A percentile compares a stretch with the other conserved stretches of the same genome.
phyloP scores from a whole-genome alignment of 2,329 filamentous ascomycete species.

The Diaporthe australafricana region DNA sequence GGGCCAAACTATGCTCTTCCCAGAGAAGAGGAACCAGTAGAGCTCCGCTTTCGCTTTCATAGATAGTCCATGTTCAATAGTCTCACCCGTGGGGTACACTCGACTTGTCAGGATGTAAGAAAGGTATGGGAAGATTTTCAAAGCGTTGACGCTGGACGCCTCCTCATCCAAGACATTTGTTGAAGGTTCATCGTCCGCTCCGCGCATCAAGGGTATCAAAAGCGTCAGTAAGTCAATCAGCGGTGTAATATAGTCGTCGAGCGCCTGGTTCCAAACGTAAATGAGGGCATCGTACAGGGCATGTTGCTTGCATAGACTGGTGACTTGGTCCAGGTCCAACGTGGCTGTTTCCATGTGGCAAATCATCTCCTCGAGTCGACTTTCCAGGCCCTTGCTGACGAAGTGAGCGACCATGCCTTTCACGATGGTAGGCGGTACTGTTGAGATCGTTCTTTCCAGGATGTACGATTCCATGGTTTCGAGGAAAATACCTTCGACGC shows the following conservation, averaged over 20 bases:
- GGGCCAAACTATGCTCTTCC: constrained; percentile 81
- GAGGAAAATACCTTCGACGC: constrained; percentile 80
- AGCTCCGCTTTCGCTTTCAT: constrained; percentile 85
- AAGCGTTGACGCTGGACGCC: constrained; percentile 75
- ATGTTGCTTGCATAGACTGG: constrained; percentile 89
- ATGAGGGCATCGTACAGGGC: constrained; percentile 94
- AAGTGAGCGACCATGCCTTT: constrained; percentile 89
- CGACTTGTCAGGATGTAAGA: constrained; percentile 91
- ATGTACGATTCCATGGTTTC: constrained; percentile 91
- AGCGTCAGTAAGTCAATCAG: constrained; percentile 84
- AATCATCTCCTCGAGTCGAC: constrained; percentile 90
- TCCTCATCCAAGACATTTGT: constrained; percentile 69
- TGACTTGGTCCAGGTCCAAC: constrained; percentile 94
- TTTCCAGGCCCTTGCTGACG: constrained; percentile 79
- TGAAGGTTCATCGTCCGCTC: constrained; percentile 63
- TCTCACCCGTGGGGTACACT: constrained; percentile 87
- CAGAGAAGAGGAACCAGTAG: constrained; percentile 94
- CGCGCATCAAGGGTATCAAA: constrained; percentile 68
- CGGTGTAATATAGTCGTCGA: constrained; percentile 91
- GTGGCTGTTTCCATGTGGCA: constrained; percentile 92
- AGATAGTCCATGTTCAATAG: constrained; percentile 78
- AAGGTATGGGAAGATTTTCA: constrained; percentile 95
- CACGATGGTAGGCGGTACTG: constrained; percentile 83
- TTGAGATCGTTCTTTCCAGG: constrained; percentile 78
- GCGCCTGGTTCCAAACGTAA: constrained; percentile 95